Conservation (phyloP, 768 basidiomycete species). For the Agaricus subrufescens region DNA sequence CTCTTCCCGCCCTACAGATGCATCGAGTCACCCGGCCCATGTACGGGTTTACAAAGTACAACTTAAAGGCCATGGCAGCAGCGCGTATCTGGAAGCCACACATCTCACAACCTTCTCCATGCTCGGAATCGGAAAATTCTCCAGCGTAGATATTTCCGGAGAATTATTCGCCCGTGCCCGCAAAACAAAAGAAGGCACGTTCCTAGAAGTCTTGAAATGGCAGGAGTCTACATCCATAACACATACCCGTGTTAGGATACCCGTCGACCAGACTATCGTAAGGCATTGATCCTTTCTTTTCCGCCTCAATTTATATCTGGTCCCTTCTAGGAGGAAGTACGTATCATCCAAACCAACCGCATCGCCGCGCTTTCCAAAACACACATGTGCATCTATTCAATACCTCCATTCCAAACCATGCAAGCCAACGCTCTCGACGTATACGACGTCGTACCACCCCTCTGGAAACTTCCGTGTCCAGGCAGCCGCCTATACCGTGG, state of each 20-base stretch:
- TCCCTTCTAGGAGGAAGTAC: background rate
- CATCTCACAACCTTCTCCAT: constrained; percentile 7
- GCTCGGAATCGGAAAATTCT: constrained; percentile 7
- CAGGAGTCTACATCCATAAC: constrained; percentile 4
- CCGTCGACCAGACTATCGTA: constrained; percentile 6
- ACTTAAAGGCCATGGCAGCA: background rate
- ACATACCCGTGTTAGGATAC: constrained; percentile 10
- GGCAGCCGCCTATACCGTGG: constrained; percentile 9
- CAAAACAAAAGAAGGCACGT: constrained; percentile 5
- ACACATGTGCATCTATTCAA: constrained; percentile 5
- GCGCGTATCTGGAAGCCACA: constrained; percentile 5
- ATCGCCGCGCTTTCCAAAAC: constrained; percentile 7
- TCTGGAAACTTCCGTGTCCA: constrained; percentile 9
- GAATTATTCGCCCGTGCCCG: constrained; percentile 7
- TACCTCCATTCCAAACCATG: constrained; percentile 10
- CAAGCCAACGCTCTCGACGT: constrained; percentile 8
- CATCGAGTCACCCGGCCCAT: background rate
- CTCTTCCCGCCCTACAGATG: background rate
- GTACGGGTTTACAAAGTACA: constrained; percentile 6
- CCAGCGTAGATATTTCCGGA: constrained; percentile 6
- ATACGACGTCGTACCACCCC: constrained; percentile 4
- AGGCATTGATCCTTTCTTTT: background rate
- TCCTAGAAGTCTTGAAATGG: constrained; percentile 9
- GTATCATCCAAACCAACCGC: constrained; percentile 8
- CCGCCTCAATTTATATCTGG: background rate